Percentiles rank a stretch among this genome's conserved stretches.
Evolutionary conservation across 1,139 yeast genomes (phyloP).

Genomic region (Blastobotrys persicus): DNA sequence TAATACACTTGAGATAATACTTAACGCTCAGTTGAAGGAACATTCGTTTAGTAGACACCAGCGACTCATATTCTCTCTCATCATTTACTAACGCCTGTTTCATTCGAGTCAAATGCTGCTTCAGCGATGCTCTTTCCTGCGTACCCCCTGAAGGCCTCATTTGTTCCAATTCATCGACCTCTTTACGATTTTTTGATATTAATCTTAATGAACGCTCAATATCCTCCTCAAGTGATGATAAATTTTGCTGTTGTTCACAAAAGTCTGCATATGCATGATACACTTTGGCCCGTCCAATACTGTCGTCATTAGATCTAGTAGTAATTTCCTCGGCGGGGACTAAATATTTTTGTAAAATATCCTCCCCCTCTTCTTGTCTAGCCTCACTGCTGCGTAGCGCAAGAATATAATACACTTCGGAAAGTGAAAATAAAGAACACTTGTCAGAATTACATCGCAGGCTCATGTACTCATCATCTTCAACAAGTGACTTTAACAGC

Average conservation of each 20-base stretch:
- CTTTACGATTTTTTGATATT: slow-evolving; percentile 42
- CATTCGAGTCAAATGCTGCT: slow-evolving; percentile 13
- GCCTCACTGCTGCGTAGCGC: slow-evolving; percentile 73
- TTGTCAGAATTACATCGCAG: background rate
- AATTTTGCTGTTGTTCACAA: slow-evolving; percentile 65
- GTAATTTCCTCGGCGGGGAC: slow-evolving; percentile 40
- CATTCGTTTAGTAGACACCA: slow-evolving; percentile 40
- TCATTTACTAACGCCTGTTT: slow-evolving; percentile 43
- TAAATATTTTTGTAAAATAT: slow-evolving; percentile 57
- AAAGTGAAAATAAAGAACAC: slow-evolving; percentile 10
- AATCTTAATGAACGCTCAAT: slow-evolving; percentile 45
- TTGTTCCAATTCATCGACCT: slow-evolving; percentile 43
- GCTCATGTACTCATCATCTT: background rate
- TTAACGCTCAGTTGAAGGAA: slow-evolving; percentile 58
- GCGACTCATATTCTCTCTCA: slow-evolving; percentile 43
- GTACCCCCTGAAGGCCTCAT: slow-evolving; percentile 37
- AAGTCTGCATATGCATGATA: slow-evolving; percentile 67
- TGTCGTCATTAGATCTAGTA: slow-evolving; percentile 16
- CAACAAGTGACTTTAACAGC: slow-evolving; percentile 14
- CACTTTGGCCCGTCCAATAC: slow-evolving; percentile 42
- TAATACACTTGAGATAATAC: slow-evolving; percentile 57
- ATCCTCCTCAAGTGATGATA: slow-evolving; percentile 45
- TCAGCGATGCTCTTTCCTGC: slow-evolving; percentile 36
- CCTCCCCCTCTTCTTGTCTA: slow-evolving; percentile 60
- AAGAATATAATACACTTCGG: slow-evolving; percentile 37